These are phyloP conservation scores for Triglochin maritima DNA, from an alignment of 106 monocot genomes.

Conservation along the genomic window DNA sequence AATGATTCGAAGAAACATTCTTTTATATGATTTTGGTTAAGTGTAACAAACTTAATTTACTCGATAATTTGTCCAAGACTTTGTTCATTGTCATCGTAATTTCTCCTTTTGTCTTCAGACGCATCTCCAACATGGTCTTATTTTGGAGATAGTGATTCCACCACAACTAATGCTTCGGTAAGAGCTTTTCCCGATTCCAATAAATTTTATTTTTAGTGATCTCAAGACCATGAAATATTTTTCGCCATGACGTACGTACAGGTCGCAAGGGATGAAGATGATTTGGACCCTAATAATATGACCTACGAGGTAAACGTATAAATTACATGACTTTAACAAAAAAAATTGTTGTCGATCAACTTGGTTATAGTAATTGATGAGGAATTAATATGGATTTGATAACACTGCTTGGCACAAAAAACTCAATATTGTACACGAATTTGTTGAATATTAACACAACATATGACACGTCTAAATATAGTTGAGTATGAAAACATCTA, in stretches of 20 bases:
- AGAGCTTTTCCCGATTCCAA: neutral
- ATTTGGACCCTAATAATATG: constrained; percentile 7
- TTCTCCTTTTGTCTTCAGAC: neutral
- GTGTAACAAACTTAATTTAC: too few relatives aligned
- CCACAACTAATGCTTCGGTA: neutral
- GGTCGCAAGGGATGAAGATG: constrained; percentile 2
- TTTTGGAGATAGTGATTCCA: neutral
- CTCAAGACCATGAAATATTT: neutral
- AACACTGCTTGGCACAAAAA: too few relatives aligned
- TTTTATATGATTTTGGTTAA: too few relatives aligned
- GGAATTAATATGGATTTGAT: too few relatives aligned
- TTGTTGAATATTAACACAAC: too few relatives aligned
- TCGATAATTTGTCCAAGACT: neutral
- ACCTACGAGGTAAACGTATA: constrained; percentile 9
- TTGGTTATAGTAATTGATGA: too few relatives aligned
- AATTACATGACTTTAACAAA: too few relatives aligned
- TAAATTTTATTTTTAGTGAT: neutral
- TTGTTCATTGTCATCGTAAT: neutral
- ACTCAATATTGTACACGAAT: too few relatives aligned
- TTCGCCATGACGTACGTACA: neutral
- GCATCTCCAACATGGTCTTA: neutral
- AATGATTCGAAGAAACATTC: too few relatives aligned
- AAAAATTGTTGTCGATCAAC: too few relatives aligned
- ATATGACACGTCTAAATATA: too few relatives aligned
- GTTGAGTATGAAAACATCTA: too few relatives aligned